Conservation (phyloP, 192 early-diverging fungal species). For the Backusella mclennaniae region DNA sequence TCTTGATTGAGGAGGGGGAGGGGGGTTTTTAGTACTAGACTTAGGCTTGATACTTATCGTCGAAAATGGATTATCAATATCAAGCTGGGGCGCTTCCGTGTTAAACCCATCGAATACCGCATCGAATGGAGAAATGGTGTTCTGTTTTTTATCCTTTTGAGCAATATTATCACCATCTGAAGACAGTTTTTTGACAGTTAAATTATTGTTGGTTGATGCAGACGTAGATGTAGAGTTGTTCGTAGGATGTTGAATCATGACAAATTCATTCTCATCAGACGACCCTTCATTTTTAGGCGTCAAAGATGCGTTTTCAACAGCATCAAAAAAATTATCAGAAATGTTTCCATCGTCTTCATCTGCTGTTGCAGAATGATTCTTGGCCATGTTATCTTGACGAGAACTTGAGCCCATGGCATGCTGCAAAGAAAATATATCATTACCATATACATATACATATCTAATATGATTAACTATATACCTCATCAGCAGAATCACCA, state of each 20-base stretch:
- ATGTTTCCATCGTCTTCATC: background rate
- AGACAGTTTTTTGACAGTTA: background rate
- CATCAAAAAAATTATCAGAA: conserved; percentile 8
- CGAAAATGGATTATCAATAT: background rate
- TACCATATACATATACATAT: background rate
- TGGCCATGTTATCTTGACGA: background rate
- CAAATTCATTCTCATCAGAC: conserved; percentile 11
- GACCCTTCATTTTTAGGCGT: background rate
- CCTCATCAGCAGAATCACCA: background rate
- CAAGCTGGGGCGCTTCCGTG: background rate
- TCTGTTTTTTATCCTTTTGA: background rate
- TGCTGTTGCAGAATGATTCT: background rate
- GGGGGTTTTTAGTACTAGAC: background rate
- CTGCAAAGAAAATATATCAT: background rate
- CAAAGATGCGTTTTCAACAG: background rate
- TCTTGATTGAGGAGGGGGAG: conserved; percentile 12
- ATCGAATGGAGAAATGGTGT: conserved; percentile 16
- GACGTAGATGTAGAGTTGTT: background rate
- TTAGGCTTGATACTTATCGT: background rate
- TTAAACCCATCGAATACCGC: conserved; percentile 16
- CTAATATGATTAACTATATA: background rate
- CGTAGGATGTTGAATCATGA: conserved; percentile 1
- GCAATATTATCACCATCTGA: background rate
- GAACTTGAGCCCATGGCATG: background rate
- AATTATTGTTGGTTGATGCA: background rate